These are phyloP conservation scores for Dothidotthia symphoricarpi DNA, from an alignment of 2,329 filamentous ascomycete species.

Conservation along the genomic window DNA sequence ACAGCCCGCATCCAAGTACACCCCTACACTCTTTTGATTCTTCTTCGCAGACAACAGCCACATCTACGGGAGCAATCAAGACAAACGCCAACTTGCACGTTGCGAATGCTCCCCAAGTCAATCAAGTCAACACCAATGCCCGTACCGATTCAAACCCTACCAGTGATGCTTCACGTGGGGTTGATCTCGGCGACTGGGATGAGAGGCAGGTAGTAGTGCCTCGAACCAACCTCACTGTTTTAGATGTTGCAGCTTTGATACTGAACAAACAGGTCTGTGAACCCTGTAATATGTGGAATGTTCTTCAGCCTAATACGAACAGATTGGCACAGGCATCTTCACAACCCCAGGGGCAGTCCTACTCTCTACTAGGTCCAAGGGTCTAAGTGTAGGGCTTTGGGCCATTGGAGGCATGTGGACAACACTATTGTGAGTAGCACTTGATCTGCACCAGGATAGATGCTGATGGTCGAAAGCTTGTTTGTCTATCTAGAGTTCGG, in stretches of 20 bases:
- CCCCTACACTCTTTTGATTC: not conserved
- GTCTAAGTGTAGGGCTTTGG: constrained; percentile 51
- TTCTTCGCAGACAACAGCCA: not conserved
- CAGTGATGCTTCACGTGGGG: not conserved
- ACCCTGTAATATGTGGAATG: too few species aligned
- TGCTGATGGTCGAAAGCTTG: constrained; percentile 4
- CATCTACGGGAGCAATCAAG: not conserved
- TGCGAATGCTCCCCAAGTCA: not conserved
- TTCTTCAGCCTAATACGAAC: too few species aligned
- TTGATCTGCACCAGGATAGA: too few species aligned
- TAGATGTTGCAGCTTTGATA: constrained; percentile 11
- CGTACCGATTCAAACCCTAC: constrained; percentile 4
- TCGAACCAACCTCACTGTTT: constrained; percentile 5
- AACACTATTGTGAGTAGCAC: constrained; percentile 35
- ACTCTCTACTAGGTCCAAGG: constrained; percentile 37
- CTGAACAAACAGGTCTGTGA: constrained; percentile 6
- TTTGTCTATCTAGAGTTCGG: constrained; percentile 52
- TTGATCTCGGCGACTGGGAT: constrained; percentile 4
- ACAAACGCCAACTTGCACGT: not conserved
- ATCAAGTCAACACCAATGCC: not conserved
- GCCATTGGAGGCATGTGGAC: constrained; percentile 50
- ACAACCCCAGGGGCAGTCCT: constrained; percentile 50
- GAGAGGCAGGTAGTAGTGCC: constrained; percentile 4
- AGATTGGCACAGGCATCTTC: constrained; percentile 52
- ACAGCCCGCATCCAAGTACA: not conserved